phyloP scores from a whole-genome alignment of 1,139 yeast species.

The Scheffersomyces parashehatae region DNA sequence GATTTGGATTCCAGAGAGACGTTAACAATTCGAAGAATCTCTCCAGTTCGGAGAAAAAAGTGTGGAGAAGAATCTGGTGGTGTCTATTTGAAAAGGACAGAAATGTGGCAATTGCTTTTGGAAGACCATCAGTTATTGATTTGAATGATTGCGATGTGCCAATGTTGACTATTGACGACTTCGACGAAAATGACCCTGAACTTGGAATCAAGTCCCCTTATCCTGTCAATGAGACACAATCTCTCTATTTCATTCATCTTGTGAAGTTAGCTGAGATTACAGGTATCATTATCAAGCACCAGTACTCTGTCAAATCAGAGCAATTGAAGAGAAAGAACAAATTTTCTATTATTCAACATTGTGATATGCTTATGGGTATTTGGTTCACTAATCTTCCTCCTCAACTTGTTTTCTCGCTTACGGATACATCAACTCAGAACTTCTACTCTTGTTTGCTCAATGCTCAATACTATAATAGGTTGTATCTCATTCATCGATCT shows the following conservation, averaged over 20 bases:
- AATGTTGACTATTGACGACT: slow-evolving; percentile 67
- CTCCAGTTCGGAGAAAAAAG: slow-evolving; percentile 46
- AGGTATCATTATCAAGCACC: slow-evolving; percentile 70
- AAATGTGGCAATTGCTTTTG: slow-evolving; percentile 72
- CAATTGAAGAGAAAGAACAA: slow-evolving; percentile 47
- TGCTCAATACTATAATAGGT: slow-evolving; percentile 71
- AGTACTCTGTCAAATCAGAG: slow-evolving; percentile 71
- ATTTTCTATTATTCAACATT: slow-evolving; percentile 62
- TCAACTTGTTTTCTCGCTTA: slow-evolving; percentile 61
- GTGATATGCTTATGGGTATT: slow-evolving; percentile 78
- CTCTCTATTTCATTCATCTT: slow-evolving; percentile 60
- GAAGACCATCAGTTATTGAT: slow-evolving; percentile 70
- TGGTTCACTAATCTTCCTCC: slow-evolving; percentile 76
- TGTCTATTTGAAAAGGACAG: slow-evolving; percentile 72
- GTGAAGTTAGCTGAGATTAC: slow-evolving; percentile 74
- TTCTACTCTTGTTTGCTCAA: slow-evolving; percentile 64
- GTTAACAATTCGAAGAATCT: slow-evolving; percentile 34
- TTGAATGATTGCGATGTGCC: slow-evolving; percentile 79
- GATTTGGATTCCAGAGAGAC: slow-evolving; percentile 73
- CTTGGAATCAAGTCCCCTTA: slow-evolving; percentile 43
- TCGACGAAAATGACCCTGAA: slow-evolving; percentile 58
- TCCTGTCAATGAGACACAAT: slow-evolving; percentile 49
- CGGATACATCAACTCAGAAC: slow-evolving; percentile 52
- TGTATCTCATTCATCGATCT: slow-evolving; percentile 72
- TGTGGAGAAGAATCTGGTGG: slow-evolving; percentile 83